Conservation (phyloP, 2,329 filamentous ascomycete genomes). For the Coniochaeta pulveracea region DNA sequence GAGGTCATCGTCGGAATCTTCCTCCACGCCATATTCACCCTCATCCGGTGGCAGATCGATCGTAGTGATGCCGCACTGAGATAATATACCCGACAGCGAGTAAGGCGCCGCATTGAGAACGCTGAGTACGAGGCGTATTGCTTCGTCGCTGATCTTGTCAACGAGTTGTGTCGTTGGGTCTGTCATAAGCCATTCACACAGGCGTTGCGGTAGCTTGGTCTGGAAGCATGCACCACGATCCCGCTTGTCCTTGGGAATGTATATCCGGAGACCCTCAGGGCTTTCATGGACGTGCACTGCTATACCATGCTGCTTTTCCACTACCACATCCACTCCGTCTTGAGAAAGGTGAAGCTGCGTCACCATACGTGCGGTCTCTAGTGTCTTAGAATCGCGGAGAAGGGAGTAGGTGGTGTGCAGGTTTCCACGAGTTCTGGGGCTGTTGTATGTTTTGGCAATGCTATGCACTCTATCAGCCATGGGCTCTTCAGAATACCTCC, state of each 20-base stretch:
- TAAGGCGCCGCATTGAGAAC: conserved; percentile 2
- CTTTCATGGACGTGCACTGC: conserved; percentile 19
- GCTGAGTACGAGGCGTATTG: not conserved
- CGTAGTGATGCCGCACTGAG: conserved; percentile 3
- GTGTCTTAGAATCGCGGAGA: conserved; percentile 12
- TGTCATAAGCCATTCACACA: conserved; percentile 24
- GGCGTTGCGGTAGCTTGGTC: conserved; percentile 13
- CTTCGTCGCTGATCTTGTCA: not conserved
- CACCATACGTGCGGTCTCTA: conserved; percentile 19
- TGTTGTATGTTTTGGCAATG: conserved; percentile 17
- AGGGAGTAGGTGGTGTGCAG: conserved; percentile 12
- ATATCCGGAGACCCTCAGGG: conserved; percentile 14
- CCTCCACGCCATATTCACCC: not conserved
- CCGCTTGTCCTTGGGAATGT: conserved; percentile 17
- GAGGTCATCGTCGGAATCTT: not conserved
- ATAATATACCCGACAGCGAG: conserved; percentile 2
- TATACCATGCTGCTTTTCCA: conserved; percentile 10
- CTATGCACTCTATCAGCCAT: conserved; percentile 7
- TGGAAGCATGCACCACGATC: conserved; percentile 18
- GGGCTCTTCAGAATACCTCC: not conserved
- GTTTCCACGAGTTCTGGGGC: conserved; percentile 10
- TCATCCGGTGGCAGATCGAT: not conserved
- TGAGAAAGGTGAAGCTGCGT: conserved; percentile 16
- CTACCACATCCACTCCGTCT: conserved; percentile 10
- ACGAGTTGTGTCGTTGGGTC: conserved; percentile 10